Evolutionary conservation across 768 basidiomycete species (phyloP).

Genomic region (Postia placenta): DNA sequence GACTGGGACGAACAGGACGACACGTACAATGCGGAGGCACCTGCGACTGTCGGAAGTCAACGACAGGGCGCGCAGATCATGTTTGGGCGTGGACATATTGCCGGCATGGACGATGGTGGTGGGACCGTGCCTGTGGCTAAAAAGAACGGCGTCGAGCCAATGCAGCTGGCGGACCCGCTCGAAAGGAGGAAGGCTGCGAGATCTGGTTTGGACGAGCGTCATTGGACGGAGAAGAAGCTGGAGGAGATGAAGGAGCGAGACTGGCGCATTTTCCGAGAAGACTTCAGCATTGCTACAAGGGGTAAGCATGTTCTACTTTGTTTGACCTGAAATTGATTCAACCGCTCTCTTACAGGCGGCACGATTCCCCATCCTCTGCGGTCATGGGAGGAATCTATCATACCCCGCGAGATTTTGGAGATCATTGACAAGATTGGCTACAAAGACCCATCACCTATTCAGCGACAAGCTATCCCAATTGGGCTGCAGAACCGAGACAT

Average conservation of each 20-base stretch:
- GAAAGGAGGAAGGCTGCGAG: slow-evolving; percentile 80
- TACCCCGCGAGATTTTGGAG: slow-evolving; percentile 71
- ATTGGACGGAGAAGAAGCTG: slow-evolving; percentile 95
- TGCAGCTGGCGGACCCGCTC: slow-evolving; percentile 71
- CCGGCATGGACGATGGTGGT: slow-evolving; percentile 82
- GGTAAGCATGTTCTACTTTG: slow-evolving; percentile 41
- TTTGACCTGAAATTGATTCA: too few species aligned
- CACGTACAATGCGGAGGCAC: slow-evolving; percentile 75
- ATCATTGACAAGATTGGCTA: slow-evolving; percentile 92
- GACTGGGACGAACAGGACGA: slow-evolving; percentile 99
- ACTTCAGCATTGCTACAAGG: slow-evolving; percentile 92
- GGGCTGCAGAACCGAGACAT: slow-evolving; percentile 94
- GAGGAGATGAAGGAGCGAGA: slow-evolving; percentile 95
- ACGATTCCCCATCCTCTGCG: slow-evolving; percentile 90
- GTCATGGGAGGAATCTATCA: slow-evolving; percentile 84
- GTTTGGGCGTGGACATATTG: slow-evolving; percentile 81
- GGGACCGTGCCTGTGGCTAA: slow-evolving; percentile 32
- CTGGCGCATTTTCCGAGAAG: slow-evolving; percentile 98
- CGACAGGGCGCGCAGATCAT: slow-evolving; percentile 82
- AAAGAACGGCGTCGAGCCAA: slow-evolving; percentile 23
- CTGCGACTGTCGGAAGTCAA: slow-evolving; percentile 61
- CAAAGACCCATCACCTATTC: slow-evolving; percentile 95
- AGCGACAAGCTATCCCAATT: slow-evolving; percentile 98
- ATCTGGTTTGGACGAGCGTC: slow-evolving; percentile 84
- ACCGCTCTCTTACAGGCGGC: slow-evolving; percentile 51